phyloP scores from a whole-genome alignment of 768 basidiomycete species.

The Amanita molliuscula region DNA sequence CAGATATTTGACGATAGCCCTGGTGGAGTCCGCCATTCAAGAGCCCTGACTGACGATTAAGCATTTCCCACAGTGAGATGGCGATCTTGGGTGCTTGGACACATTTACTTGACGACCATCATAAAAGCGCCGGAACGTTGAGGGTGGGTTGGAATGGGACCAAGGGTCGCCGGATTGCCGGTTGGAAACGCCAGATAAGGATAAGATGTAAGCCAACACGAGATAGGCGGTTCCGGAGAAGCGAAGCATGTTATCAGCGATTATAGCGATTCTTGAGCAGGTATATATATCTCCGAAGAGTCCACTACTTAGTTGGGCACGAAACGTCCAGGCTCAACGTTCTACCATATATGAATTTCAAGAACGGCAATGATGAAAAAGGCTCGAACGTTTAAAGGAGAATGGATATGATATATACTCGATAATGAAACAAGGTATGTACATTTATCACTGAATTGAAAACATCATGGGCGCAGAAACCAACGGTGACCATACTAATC shows the following conservation, averaged over 20 bases:
- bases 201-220: neutral
- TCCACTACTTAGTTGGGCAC: neutral
- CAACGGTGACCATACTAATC: neutral
- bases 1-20: too few relatives aligned
- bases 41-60: too few relatives aligned
- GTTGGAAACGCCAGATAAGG: neutral
- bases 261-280: neutral
- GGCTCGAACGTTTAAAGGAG: neutral
- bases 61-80: too few relatives aligned
- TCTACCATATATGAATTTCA: neutral
- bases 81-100: too few relatives aligned
- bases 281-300: neutral
- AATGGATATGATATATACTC: conserved; percentile 1
- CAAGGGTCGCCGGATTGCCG: neutral
- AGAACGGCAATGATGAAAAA: neutral
- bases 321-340: neutral
- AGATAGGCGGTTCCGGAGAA: neutral
- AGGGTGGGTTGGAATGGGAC: too few relatives aligned
- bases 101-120: too few relatives aligned
- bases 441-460: neutral
- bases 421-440: conserved; percentile 5
- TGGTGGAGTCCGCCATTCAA: too few relatives aligned
- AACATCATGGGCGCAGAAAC: neutral
- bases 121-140: too few relatives aligned
- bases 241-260: neutral